A percentile compares a stretch with the other conserved stretches of the same genome.
These are phyloP conservation scores for Alternaria sp. DNA, from an alignment of 2,329 filamentous ascomycete species.

Conservation along the genomic window DNA sequence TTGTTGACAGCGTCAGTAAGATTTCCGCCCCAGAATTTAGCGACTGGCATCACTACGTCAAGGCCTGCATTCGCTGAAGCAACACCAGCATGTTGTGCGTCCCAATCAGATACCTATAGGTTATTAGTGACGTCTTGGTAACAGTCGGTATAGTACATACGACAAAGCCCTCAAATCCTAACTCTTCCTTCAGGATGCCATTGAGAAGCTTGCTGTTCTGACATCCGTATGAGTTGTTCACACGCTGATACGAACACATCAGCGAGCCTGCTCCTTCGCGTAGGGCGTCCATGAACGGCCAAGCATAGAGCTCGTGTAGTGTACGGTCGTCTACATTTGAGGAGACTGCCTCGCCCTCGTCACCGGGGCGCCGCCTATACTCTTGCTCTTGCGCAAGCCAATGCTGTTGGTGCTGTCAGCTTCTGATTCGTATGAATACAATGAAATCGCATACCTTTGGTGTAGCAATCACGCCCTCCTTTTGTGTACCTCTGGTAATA, in stretches of 20 bases:
- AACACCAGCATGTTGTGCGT: conserved; percentile 56
- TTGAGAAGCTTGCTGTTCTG: conserved; percentile 55
- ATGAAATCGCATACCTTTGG: conserved; percentile 21
- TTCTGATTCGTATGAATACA: background rate
- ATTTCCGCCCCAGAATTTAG: conserved; percentile 42
- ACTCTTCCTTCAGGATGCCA: conserved; percentile 60
- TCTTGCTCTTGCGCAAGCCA: conserved; percentile 65
- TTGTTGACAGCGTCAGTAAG: conserved; percentile 42
- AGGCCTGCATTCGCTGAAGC: conserved; percentile 57
- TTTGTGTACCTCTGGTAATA: conserved; percentile 64
- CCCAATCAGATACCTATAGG: conserved; percentile 49
- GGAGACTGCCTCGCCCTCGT: conserved; percentile 63
- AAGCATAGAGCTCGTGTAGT: conserved; percentile 71
- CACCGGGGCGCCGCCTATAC: conserved; percentile 48
- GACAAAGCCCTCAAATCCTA: conserved; percentile 58
- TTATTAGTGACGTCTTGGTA: background rate
- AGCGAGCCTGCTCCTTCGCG: conserved; percentile 64
- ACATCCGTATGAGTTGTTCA: conserved; percentile 45
- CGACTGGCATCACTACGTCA: conserved; percentile 55
- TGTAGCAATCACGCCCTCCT: conserved; percentile 52
- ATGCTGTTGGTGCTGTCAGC: conserved; percentile 49
- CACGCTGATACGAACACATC: conserved; percentile 64
- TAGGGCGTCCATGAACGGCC: conserved; percentile 70
- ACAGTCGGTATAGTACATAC: conserved; percentile 33
- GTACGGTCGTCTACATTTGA: conserved; percentile 71